Evolutionary conservation across 2,329 filamentous ascomycete species (phyloP), one percentile per base, ranked within the genome.

Genomic region (Diaporthe caulivora): DNA sequence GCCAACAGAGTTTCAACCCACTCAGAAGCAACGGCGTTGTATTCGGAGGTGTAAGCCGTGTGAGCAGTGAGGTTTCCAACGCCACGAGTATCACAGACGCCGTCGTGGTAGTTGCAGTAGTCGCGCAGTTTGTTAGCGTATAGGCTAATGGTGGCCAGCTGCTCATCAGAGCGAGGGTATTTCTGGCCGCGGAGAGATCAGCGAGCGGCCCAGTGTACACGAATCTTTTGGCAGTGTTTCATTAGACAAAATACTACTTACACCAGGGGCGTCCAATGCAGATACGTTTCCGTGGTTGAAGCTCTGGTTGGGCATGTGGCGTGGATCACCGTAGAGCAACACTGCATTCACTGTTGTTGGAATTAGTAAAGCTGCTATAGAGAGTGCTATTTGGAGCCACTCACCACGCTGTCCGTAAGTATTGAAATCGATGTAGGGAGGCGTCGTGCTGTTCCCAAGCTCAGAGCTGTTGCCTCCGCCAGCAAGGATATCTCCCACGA

Each of bases 81-180:
- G 8, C 24, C 44, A 18, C 34, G 34, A 21, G 58, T 49, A 15
- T 29, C 24, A n/a, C 70, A 65, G 11, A 72, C 70, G 3, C 44
- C 31, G 37, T 72, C 70, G 24, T 51, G 58, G 31, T 57, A 72
- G 26, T 65, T 72, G 49, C 70, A 72, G 34, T 51, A 72, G 40
- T 72, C 70, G 6, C n/a, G 44, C 8, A 65, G 47, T 6, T 21
- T 44, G 9, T 44, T 18, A 13, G 29, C 37, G 70, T 72, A 72
- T 10, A 47, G 34, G 49, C n/a, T 57, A 40, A 60, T 42, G 6
- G n/a, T 10, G 18, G 55, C 15, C 29, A 62, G 18, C 17, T 65
- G 31, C 40, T 29, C 26, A 47, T 40, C 13, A 49, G 49, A 24
- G 6, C 70, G 70, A 57, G 49, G 58, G 34, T 72, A 65, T 49